These are phyloP conservation scores for Monascus purpureus DNA, from an alignment of 495 filamentous ascomycete species.

Conservation along the genomic window DNA sequence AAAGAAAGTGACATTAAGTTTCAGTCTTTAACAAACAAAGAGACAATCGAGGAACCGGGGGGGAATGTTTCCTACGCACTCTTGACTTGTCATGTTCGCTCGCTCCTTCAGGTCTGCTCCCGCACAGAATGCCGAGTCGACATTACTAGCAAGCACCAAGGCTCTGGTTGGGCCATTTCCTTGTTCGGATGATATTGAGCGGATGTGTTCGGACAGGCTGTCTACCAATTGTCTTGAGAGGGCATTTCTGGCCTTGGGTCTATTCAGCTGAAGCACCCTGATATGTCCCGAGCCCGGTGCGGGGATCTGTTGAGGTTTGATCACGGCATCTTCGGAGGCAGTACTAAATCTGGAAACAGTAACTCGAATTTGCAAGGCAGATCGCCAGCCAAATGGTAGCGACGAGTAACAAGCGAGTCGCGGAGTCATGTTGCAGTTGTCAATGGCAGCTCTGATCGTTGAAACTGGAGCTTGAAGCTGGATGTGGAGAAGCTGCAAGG, in stretches of 20 bases:
- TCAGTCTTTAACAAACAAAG: neutral
- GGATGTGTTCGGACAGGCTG: constrained; percentile 54
- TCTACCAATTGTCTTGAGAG: constrained; percentile 66
- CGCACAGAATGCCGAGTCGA: constrained; percentile 77
- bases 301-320: constrained; percentile 57
- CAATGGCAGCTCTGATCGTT: too few species aligned
- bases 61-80: too few species aligned
- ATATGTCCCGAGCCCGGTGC: constrained; percentile 76
- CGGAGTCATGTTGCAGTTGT: constrained; percentile 19
- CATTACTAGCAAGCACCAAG: constrained; percentile 62
- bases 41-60: too few species aligned
- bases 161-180: constrained; percentile 54
- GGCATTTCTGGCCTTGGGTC: constrained; percentile 74
- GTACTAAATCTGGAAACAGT: constrained; percentile 22
- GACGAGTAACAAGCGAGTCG: constrained; percentile 15
- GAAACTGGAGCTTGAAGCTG: neutral
- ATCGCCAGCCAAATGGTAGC: constrained; percentile 7
- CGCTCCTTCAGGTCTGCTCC: constrained; percentile 92
- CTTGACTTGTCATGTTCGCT: constrained; percentile 51
- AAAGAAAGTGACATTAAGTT: too few species aligned
- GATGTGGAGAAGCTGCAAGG: too few species aligned
- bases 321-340: constrained; percentile 30
- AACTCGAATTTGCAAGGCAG: constrained; percentile 13
- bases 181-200: constrained; percentile 52
- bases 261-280: constrained; percentile 73